Base-by-base conservation (phyloP, 1,284 basidiomycete species). In the Leccinum pachyderme region DNA sequence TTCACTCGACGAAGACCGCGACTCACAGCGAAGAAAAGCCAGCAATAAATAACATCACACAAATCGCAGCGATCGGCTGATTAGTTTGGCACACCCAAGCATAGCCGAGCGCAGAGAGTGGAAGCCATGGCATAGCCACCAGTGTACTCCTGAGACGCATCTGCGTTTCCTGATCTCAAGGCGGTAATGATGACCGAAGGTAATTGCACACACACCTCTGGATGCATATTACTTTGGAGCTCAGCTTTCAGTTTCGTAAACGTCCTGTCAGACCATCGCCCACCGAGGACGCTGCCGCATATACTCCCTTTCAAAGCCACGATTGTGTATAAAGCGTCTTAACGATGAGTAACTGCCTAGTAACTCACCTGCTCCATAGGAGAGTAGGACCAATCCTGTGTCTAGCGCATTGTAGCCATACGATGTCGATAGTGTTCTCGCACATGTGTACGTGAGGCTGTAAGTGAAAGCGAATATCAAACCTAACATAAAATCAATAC, bases 11-110 rank as follows among this genome's bases (percentile, higher is more conserved):
- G 15, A 3, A 43, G 33, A n/a, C 18, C 18, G 18, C 18, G 18
- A 18, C 11, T 22, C 11, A 63, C 60, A 54, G 81, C 2, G 82
- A 75, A 54, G 83, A 80, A 65, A 92, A 84, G 3, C 91, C 90
- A 11, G 77, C 71, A 27, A 81, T 63, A 66, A 89, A 89, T 4
- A 90, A 70, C 65, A 82, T 77, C 4, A 84, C 77, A 60, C 84
- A 86, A 18, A 89, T 72, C 0, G 77, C 84, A 9, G 82, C 81
- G 28, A 93, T 74, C 59, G 88, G 78, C 5, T 84, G 77, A 47
- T 84, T 83, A 47, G 83, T 69, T 56, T 91, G 72, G 51, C 81
- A 84, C 2, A 87, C 76, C 93, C 93, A 95, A 1, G 82, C 93
- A 65, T 91, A 93, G 0, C 81, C 83, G 28, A 91, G 65, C 47